Conservation (phyloP, 139 green algal species). For the Gonium pectorale region DNA sequence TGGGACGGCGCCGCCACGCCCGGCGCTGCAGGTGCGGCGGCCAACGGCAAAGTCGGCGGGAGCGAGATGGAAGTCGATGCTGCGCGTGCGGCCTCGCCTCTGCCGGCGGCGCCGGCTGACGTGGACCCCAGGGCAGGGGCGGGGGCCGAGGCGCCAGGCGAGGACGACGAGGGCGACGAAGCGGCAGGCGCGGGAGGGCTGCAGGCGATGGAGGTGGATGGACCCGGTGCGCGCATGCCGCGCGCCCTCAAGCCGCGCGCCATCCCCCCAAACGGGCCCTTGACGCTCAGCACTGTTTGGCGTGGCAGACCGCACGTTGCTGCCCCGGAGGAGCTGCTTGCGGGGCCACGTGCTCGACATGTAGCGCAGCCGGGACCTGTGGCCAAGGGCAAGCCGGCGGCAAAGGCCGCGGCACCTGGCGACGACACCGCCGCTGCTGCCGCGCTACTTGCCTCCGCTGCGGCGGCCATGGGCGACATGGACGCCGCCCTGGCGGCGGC, state of each 20-base stretch:
- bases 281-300: not conserved
- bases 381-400: too few species aligned
- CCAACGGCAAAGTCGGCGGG: not conserved
- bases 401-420: not conserved
- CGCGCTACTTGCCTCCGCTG: not conserved
- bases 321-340: not conserved
- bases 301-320: not conserved
- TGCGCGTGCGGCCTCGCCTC: not conserved
- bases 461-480: not conserved
- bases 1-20: slow-evolving; percentile 5
- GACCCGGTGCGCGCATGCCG: not conserved
- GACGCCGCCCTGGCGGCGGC: not conserved
- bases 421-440: not conserved
- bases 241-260: not conserved
- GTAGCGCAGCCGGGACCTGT: too few species aligned
- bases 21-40: too few species aligned
- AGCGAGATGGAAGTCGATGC: not conserved
- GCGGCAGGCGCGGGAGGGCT: not conserved
- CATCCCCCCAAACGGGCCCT: not conserved
- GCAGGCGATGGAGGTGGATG: slow-evolving; percentile 33
- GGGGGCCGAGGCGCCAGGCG: slow-evolving; percentile 21
- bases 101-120: slow-evolving; percentile 3
- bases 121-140: not conserved
- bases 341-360: not conserved
- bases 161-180: slow-evolving; percentile 1